Base-by-base conservation (phyloP, 306 rosid species). In the Senna siamea region DNA sequence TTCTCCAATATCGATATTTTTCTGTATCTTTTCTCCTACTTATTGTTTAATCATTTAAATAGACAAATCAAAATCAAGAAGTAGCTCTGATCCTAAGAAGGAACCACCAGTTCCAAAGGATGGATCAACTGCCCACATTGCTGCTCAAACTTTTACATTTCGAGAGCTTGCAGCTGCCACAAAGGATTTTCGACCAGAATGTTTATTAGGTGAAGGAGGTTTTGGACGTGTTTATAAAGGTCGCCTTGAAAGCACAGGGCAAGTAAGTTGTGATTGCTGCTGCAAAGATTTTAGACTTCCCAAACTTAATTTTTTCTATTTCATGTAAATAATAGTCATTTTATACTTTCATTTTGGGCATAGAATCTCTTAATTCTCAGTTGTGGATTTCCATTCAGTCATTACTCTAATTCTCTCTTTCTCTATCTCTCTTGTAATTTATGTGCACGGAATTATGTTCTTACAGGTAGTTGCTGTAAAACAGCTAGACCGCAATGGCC, bases 81-180 rank as follows among this genome's bases (percentile, higher is more conserved):
- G 78, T 81, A 87, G 84, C 63, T 66, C 89, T 12, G 98, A 90
- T 73, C 72, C 87, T 54, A 95, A 92, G 86, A 94, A 89, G 89
- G 99, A 95, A 69, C 35, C 82, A 9, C 67, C 85, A 0, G 69
- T 86, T 82, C 89, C 92, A n/a, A 92, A 92, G 78, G 98, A 92
- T 77, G 99, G 90, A 23, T 74, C 96, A 44, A 88, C 98, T 0
- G 87, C 97, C 52, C 86, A 88, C 75, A 95, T 95, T 85, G 99
- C 99, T 62, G 99, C 98, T 54, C 99, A 95, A 77, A 95, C 98
- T 64, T 95, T 95, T 83, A 90, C 98, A 26, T 95, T 95, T 79
- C 88, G 97, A 53, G 99, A 95, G 85, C 98, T 95, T 41, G 99
- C 98, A 47, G 88, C 96, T 50, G 99, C 99, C 35, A 95, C 99